Evolutionary conservation across 1,284 basidiomycete species (phyloP), one percentile per base, ranked within the genome.

Genomic region (Ceratobasidium sp.): DNA sequence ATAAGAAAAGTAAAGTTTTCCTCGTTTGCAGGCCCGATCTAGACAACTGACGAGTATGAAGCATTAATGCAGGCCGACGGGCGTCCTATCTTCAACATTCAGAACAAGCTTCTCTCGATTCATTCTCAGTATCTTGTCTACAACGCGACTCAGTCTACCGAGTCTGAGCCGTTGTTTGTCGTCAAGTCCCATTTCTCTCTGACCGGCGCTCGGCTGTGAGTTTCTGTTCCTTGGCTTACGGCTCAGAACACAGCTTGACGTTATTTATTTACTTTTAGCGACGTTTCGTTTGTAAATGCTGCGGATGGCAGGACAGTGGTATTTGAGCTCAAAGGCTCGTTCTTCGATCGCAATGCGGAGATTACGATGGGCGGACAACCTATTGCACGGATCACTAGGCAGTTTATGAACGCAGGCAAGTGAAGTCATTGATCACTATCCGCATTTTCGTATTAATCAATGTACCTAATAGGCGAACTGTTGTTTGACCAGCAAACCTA

Each of bases 401-500:
- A 73, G 46, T 73, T 73, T 34, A 49, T 73, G 70, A 73, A 73
- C 44, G 57, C 70, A 32, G 70, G 70, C 61, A 5, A 46, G 70
- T 62, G 11, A 59, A 22, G 25, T n/a, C 22, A 19, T 40, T 2
- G 8, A 43, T 15, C 37, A 15, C n/a, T 13, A 8, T 40, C 19
- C 37, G 37, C 17, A 29, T 40, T 17, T 43, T n/a, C 3, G 17
- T 22, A 43, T 43, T 43, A n/a, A 56, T 49, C 13, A 29, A 6
- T 9, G 11, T 6, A 25, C 7, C 17, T n/a, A 37, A 43, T 34
- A 73, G 70, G 70, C 17, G 25, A 73, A 52, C 37, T 73, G 4
- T 13, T 73, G 19, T 73, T 73, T 44, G 70, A 73, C 32, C 70
- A 73, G 22, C 70, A 73, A 57, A 73, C 70, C n/a, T 73, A 73